A percentile compares a stretch with the other conserved stretches of the same genome.
Conservation (phyloP, 2,329 filamentous ascomycete genomes). For the Xylaria sp. region DNA sequence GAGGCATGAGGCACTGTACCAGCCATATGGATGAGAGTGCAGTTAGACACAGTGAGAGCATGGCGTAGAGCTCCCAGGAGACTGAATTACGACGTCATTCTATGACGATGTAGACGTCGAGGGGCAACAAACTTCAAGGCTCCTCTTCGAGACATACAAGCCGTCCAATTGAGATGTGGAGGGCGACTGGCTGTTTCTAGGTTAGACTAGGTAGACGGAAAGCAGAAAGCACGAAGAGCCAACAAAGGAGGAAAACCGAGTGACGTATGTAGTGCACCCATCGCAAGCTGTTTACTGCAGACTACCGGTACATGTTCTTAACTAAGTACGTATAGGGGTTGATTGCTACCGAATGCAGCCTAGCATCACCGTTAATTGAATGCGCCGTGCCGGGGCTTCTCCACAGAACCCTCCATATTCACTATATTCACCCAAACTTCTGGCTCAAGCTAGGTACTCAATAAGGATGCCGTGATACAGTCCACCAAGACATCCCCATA, state of each 20-base stretch:
- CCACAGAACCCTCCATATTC: no score
- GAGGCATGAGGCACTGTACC: slow-evolving; percentile 16
- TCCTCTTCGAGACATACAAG: background rate
- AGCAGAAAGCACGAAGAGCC: background rate
- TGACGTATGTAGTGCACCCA: slow-evolving; percentile 21
- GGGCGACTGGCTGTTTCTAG: background rate
- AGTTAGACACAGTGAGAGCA: slow-evolving; percentile 17
- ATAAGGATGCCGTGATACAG: no score
- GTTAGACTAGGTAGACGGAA: background rate
- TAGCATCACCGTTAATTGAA: background rate
- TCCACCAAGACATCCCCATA: no score
- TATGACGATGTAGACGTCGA: slow-evolving; percentile 9
- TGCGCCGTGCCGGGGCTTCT: background rate
- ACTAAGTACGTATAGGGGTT: no score
- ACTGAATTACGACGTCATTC: slow-evolving; percentile 29
- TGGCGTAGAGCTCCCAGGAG: background rate
- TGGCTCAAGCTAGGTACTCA: no score
- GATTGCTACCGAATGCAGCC: background rate
- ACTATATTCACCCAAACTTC: no score
- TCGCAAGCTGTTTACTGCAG: no score
- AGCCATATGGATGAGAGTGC: slow-evolving; percentile 4
- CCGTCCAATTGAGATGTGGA: slow-evolving; percentile 13
- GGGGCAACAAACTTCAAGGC: background rate
- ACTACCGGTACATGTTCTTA: no score
- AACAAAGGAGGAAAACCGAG: background rate